Evolutionary conservation across 768 basidiomycete species (phyloP).

Genomic region (Russula foetens): DNA sequence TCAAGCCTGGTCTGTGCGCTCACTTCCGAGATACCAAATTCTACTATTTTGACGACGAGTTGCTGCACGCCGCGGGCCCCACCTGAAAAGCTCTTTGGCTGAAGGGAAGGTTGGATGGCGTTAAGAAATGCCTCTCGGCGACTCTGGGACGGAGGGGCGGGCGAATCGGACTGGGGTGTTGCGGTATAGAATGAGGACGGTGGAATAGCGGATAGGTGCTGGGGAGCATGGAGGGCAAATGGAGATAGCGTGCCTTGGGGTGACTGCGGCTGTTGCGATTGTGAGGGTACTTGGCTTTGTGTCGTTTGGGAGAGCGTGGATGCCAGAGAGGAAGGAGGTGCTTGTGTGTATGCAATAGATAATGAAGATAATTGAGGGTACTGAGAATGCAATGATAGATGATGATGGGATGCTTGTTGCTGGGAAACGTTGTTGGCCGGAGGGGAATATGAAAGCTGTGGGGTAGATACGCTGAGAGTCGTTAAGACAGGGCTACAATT

Average conservation of each 20-base stretch:
- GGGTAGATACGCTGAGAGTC: conserved; percentile 21
- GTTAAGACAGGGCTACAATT: conserved; percentile 24
- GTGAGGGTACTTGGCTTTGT: conserved; percentile 22
- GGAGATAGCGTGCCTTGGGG: conserved; percentile 51
- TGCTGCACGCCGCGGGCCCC: conserved; percentile 54
- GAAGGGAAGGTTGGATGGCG: conserved; percentile 48
- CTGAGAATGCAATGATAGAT: conserved; percentile 31
- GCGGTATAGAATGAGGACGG: conserved; percentile 35
- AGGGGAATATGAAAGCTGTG: conserved; percentile 8
- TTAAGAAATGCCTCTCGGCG: conserved; percentile 46
- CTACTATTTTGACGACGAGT: conserved; percentile 50
- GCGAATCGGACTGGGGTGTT: conserved; percentile 25
- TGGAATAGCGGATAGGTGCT: conserved; percentile 23
- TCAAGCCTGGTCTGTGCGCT: conserved; percentile 60
- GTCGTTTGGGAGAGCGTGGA: conserved; percentile 12
- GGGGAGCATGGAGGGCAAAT: conserved; percentile 56
- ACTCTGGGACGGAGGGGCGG: conserved; percentile 35
- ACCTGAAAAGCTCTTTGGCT: conserved; percentile 53
- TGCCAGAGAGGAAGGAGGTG: conserved; percentile 8
- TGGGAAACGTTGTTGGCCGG: conserved; percentile 33
- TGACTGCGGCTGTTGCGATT: conserved; percentile 22
- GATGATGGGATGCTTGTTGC: conserved; percentile 37
- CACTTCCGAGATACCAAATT: conserved; percentile 56
- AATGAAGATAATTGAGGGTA: conserved; percentile 30
- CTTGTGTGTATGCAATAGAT: conserved; percentile 26